Evolutionary conservation across 2,329 filamentous ascomycete genomes (phyloP), one percentile per base, ranked within the genome.

Genomic region (Corinectria fuckeliana): DNA sequence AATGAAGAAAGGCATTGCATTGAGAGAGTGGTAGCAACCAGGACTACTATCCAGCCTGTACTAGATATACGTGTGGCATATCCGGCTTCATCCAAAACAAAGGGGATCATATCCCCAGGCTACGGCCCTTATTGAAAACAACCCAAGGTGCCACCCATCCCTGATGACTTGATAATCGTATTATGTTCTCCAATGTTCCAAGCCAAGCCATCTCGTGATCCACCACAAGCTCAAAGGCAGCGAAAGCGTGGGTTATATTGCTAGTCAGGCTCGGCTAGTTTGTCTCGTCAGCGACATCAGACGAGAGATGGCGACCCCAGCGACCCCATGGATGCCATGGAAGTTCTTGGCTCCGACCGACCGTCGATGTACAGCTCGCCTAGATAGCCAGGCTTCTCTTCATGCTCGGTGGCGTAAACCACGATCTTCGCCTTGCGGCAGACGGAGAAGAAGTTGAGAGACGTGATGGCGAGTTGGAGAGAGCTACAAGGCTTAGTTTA

Each of bases 291-390:
- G 9, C 16, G n/a, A 20, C 16, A 42, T 66, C 25, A 63, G 32
- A 48, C 56, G 3, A 61, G 60, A 32, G 63, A 66, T 16, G 32
- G 32, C 32, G 14, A n/a, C n/a, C n/a, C 32, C 32, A 36, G 8
- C 16, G n/a, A 18, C 18, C n/a, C n/a, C 7, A 9, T 4, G 8
- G 32, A 36, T 36, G 65, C 56, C 36, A 52, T 57, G 4, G 67
- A 69, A 7, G 59, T 54, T 10, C 67, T 59, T 8, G 58, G 67
- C 55, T 69, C 65, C 7, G 62, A 60, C 18, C 45, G 45, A 10
- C 63, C 62, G 13, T 70, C 68, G 14, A 47, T 53, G 51, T 66
- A 70, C 13, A 65, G 49, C 16, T 68, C 60, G 3, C 54, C 20
- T 14, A 18, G 25, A 10, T 65, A 61, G 21, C 52, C 39, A n/a